Evolutionary conservation across 2,329 filamentous ascomycete species (phyloP), one percentile per base, ranked within the genome.

Genomic region (Shiraia sp.): DNA sequence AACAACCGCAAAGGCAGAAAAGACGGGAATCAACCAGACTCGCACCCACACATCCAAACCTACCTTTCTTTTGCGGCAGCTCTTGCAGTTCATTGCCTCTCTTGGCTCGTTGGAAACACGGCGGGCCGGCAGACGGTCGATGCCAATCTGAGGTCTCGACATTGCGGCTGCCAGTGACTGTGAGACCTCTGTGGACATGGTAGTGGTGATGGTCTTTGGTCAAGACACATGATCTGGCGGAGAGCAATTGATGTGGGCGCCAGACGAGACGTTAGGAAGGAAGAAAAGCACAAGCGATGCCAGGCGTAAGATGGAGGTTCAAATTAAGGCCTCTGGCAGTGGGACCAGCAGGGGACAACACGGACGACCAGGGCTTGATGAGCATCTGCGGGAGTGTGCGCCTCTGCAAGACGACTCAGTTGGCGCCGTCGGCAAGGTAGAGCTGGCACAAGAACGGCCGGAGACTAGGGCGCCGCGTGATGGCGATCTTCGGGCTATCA

Each of bases 71-170:
- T 95, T 95, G 57, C 90, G 82, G 75, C 90, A 95, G 42, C 88
- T 93, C 71, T 95, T 95, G 82, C 90, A 95, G 70, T 95, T 95
- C 90, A 95, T 95, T 24, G 87, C 88, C 75, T 95, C 90, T 60
- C 87, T 83, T 28, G 87, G 88, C 68, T 93, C 87, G 59, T 82
- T 86, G 69, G 79, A 83, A 70, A 82, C 76, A 29, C 86, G 83
- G 50, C 86, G 82, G 40, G 84, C 79, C 17, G 87, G 86, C 53
- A 92, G 75, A 48, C 88, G 82, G 72, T 91, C 86, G 68, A 92
- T 92, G 66, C 87, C 86, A 61, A 91, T 85, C 74, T 88, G 86
- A 19, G 86, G 86, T 60, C 88, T 81, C 51, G 86, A 82, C 78
- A 89, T 86, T 65, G 73, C 66, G 46, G 55, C 49, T 41, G 54